Conservation (phyloP, 2,329 filamentous ascomycete genomes). For the Aspergillus sp. region DNA sequence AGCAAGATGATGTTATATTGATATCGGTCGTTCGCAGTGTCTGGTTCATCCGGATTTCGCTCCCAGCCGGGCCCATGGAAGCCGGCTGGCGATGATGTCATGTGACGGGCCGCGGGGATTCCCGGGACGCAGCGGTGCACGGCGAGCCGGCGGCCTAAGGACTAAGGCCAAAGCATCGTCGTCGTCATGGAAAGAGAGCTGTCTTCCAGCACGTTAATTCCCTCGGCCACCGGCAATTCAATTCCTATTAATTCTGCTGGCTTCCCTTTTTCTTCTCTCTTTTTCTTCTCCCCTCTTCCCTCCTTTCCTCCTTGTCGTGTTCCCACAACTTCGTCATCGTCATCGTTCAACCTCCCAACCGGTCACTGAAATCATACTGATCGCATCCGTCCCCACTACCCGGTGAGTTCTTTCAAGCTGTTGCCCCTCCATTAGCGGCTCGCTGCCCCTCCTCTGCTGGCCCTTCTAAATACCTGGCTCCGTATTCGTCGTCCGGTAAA, state of each 20-base stretch:
- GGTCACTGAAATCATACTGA: conserved; percentile 35
- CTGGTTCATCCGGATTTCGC: not conserved
- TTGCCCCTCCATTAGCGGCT: conserved; percentile 21
- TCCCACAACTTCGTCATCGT: not conserved
- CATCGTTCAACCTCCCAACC: not conserved
- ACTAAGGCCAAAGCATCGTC: conserved; percentile 11
- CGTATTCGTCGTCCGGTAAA: conserved; percentile 30
- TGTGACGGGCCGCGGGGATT: conserved; percentile 26
- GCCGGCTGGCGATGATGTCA: conserved; percentile 21
- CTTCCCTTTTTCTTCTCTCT: not conserved
- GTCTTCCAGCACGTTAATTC: no score
- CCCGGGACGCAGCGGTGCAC: conserved; percentile 13
- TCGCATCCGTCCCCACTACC: conserved; percentile 36
- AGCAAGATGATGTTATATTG: not conserved
- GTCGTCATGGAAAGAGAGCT: not conserved
- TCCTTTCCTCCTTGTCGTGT: not conserved
- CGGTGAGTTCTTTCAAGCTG: conserved; percentile 34
- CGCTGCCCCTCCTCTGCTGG: conserved; percentile 13
- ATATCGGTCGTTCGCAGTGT: not conserved
- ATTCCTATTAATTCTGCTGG: conserved; percentile 1
- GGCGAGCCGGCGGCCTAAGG: conserved; percentile 17
- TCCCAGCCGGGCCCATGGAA: not conserved
- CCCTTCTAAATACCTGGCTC: conserved; percentile 15
- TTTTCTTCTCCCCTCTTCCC: not conserved
- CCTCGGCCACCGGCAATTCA: not conserved